These are phyloP conservation scores for Boletus huronensis DNA, from an alignment of 768 basidiomycete species.

Conservation along the genomic window DNA sequence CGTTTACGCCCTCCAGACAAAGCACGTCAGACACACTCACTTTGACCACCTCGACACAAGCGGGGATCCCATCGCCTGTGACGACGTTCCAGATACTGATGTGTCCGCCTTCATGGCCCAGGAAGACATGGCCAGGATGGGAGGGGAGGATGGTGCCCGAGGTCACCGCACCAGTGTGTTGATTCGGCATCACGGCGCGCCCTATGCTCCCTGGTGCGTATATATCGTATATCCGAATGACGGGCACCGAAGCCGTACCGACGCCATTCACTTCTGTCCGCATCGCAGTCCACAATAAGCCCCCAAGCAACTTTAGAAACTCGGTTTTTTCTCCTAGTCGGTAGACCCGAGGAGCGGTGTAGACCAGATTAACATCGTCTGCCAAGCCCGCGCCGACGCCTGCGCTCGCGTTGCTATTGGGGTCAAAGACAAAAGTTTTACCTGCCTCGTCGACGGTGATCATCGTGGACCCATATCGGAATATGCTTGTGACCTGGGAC, in stretches of 20 bases:
- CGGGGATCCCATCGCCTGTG: conserved; percentile 53
- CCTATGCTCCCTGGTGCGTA: conserved; percentile 56
- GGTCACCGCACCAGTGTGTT: conserved; percentile 79
- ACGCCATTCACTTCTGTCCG: conserved; percentile 48
- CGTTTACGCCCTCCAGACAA: conserved; percentile 78
- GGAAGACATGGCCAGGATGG: conserved; percentile 62
- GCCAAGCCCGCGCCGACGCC: conserved; percentile 23
- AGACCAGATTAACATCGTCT: conserved; percentile 43
- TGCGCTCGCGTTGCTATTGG: conserved; percentile 30
- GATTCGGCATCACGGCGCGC: conserved; percentile 55
- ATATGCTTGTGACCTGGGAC: conserved; percentile 65
- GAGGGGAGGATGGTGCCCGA: conserved; percentile 74
- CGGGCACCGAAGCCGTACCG: conserved; percentile 51
- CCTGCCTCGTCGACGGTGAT: conserved; percentile 83
- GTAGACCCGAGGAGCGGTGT: conserved; percentile 52
- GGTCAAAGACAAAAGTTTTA: conserved; percentile 73
- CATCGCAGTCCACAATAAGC: conserved; percentile 80
- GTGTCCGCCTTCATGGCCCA: conserved; percentile 91
- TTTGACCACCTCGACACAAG: conserved; percentile 73
- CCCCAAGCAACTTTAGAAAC: conserved; percentile 70
- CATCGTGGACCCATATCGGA: conserved; percentile 68
- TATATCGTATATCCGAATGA: conserved; percentile 79
- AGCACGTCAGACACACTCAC: conserved; percentile 80
- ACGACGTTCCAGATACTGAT: conserved; percentile 76
- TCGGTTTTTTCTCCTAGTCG: conserved; percentile 80